These are phyloP conservation scores for Arabidopsis suecica DNA, from an alignment of 345 rosid species.

Conservation along the genomic window DNA sequence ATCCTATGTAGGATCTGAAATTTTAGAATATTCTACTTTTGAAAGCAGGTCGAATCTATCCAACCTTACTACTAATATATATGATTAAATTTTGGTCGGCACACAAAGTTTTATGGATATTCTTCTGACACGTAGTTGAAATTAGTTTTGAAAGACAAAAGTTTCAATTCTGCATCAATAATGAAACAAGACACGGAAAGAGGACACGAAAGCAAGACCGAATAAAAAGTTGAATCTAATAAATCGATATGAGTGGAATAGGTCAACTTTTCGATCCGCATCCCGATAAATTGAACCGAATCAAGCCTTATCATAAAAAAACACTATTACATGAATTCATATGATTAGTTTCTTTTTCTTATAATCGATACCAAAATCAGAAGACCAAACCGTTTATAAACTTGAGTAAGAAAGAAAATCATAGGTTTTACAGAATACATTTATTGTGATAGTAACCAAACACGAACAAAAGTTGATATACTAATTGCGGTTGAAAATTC, in stretches of 20 bases:
- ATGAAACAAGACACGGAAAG: not conserved
- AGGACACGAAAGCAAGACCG: too few relatives aligned
- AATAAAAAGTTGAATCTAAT: not conserved
- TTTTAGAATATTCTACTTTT: not conserved
- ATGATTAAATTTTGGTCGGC: not conserved
- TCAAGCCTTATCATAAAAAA: not conserved
- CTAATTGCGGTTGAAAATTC: not conserved
- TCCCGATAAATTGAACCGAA: not conserved
- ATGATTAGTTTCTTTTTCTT: not conserved
- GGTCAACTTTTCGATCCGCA: not conserved
- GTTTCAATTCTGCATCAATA: not conserved
- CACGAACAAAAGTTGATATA: not conserved
- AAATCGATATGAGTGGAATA: not conserved
- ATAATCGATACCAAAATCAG: not conserved
- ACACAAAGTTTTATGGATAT: too few relatives aligned
- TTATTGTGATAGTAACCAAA: not conserved
- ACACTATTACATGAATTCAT: not conserved
- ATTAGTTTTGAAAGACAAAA: not conserved
- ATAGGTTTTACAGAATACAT: not conserved
- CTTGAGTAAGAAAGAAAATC: not conserved
- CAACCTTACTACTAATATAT: not conserved
- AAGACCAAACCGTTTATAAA: not conserved
- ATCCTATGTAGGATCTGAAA: not conserved
- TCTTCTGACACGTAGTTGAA: not conserved
- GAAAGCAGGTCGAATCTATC: not conserved